Evolutionary conservation across 2,329 filamentous ascomycete species (phyloP).

Genomic region (Monilinia polystroma): DNA sequence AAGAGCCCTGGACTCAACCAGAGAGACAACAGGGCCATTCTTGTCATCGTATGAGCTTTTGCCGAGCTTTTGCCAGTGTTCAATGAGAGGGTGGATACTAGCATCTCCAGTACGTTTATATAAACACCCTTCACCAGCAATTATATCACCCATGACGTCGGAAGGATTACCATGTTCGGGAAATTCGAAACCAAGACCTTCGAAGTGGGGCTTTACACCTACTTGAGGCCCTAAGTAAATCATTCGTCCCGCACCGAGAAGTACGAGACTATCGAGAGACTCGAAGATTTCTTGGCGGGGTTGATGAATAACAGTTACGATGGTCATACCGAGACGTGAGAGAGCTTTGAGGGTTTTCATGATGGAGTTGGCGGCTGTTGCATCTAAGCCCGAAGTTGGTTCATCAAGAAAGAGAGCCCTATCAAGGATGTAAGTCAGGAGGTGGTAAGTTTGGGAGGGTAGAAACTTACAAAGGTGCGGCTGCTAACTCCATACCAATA

Average conservation of each 20-base stretch:
- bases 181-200: constrained; percentile 53
- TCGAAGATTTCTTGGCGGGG: constrained; percentile 55
- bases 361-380: constrained; percentile 62
- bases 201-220: constrained; percentile 51
- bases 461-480: constrained; percentile 48
- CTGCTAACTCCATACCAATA: constrained; percentile 60
- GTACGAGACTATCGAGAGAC: constrained; percentile 61
- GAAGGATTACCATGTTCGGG: constrained; percentile 52
- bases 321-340: constrained; percentile 52
- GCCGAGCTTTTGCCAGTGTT: constrained; percentile 45
- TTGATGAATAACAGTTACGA: constrained; percentile 57
- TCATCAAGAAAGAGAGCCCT: constrained; percentile 60
- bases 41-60: neutral
- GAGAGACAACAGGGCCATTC: constrained; percentile 31
- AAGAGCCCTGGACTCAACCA: constrained; percentile 45
- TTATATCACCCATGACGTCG: constrained; percentile 61
- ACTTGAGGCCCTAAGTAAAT: constrained; percentile 53
- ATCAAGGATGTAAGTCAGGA: neutral
- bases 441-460: neutral
- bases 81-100: constrained; percentile 50
- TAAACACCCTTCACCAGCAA: constrained; percentile 54
- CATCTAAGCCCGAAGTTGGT: constrained; percentile 61
- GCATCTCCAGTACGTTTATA: constrained; percentile 51
- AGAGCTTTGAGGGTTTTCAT: constrained; percentile 61
- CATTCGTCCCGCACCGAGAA: constrained; percentile 57